Base-by-base conservation (phyloP, 305 asterid genomes). In the Vinca major region DNA sequence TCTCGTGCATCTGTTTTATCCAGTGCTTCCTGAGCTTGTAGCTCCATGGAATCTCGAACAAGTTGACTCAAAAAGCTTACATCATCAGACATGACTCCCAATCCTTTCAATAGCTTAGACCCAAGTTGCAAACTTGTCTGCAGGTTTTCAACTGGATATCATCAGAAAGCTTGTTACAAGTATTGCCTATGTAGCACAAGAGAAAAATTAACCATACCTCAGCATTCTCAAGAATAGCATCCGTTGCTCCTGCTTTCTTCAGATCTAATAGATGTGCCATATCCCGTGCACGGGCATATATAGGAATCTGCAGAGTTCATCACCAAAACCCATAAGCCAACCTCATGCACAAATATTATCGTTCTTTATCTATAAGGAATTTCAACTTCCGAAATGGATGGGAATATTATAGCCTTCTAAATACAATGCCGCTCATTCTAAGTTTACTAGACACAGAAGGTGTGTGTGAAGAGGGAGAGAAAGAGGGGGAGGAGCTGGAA, bases 121-220 rank as follows among this genome's bases (percentile, higher is more conserved):
- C 98, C 98, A 62, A 90, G 96, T 89, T 89, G 97, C 73, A 93
- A 89, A 79, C 98, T 90, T 76, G 97, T 83, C 98, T 93, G 91
- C 76, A 67, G 37, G 50, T 65, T 60, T 71, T 52, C 19, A 63
- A 69, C 17, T 53, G 58, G 33, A 72, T 17, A 69, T 26, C 17
- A 65, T 75, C 57, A 76, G 65, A 69, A 55, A 73, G 39, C 55
- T 63, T 66, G 40, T 2, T 17, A 57, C 20, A 40, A 51, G 57
- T 26, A 33, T 50, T 36, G 26, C 21, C 9, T 11, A 36, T 26
- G 33, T 26, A 26, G 33, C 12, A 26, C 3, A 36, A 55, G 66
- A 63, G 13, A 58, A 37, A 55, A 63, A 33, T 40, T 54, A 53
- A 49, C 19, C 56, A 54, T 82, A 93, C 99, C 99, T 93, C 99